Evolutionary conservation across 495 filamentous ascomycete genomes (phyloP).

Genomic region (Aspergillus campestris): DNA sequence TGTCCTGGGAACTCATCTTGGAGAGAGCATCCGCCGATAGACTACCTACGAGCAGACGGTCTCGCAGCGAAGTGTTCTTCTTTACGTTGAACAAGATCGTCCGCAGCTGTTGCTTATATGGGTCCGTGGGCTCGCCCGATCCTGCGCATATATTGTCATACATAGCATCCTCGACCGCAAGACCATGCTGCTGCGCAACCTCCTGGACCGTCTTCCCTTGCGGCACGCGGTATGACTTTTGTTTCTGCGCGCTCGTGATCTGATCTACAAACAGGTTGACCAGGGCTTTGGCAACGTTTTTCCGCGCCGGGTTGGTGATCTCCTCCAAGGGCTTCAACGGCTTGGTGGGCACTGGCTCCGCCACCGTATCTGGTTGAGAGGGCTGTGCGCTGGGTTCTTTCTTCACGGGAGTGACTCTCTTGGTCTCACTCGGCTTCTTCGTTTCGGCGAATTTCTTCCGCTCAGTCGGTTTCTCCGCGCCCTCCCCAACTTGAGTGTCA

Average conservation of each 20-base stretch:
- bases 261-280: constrained; percentile 47
- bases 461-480: too few species aligned
- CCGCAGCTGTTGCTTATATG: constrained; percentile 51
- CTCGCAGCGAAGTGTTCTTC: constrained; percentile 68
- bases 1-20: constrained; percentile 76
- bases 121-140: constrained; percentile 40
- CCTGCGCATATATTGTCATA: constrained; percentile 47
- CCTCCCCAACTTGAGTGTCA: too few species aligned
- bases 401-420: constrained; percentile 22
- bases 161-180: constrained; percentile 69
- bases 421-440: too few species aligned
- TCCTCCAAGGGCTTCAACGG: constrained; percentile 31
- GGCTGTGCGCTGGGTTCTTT: constrained; percentile 20
- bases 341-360: constrained; percentile 16
- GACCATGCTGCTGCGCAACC: constrained; percentile 46
- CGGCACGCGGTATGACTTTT: constrained; percentile 42
- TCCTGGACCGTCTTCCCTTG: constrained; percentile 43
- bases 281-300: constrained; percentile 40
- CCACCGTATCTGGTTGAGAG: constrained; percentile 18
- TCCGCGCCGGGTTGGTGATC: constrained; percentile 39
- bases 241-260: constrained; percentile 41
- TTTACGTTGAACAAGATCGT: constrained; percentile 76
- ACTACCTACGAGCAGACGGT: constrained; percentile 60
- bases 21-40: constrained; percentile 66
- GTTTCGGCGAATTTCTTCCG: too few species aligned